Percentiles rank a stretch among this genome's conserved stretches.
phyloP scores from a whole-genome alignment of 2,329 filamentous ascomycete genomes.

The Ceratocystiopsis minuta region DNA sequence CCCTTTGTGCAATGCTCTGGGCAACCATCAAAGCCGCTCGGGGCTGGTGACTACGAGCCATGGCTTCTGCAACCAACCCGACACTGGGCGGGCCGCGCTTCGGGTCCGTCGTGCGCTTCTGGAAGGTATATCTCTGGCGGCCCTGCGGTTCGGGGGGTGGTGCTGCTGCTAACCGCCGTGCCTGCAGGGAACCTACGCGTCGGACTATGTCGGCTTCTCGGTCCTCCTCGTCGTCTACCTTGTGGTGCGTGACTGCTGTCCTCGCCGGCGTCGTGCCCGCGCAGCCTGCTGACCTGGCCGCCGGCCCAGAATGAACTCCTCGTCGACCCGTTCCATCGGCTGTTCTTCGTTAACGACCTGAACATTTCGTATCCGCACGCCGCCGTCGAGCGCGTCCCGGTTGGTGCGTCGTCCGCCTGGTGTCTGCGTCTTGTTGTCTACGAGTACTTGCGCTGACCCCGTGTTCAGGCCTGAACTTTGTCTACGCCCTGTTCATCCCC shows the following conservation, averaged over 20 bases:
- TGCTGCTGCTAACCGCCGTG: background rate
- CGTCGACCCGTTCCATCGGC: slow-evolving; percentile 76
- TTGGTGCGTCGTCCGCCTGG: slow-evolving; percentile 33
- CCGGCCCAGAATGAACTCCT: slow-evolving; percentile 40
- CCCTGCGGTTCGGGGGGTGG: no score
- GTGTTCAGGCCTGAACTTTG: slow-evolving; percentile 39
- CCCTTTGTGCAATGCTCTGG: slow-evolving; percentile 18
- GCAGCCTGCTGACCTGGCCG: no score
- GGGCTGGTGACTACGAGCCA: slow-evolving; percentile 25
- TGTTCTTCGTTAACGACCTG: slow-evolving; percentile 79
- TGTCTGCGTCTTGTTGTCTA: background rate
- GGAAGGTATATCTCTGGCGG: slow-evolving; percentile 21
- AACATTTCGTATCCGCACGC: slow-evolving; percentile 78
- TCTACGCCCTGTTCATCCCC: slow-evolving; percentile 62
- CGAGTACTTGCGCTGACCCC: background rate
- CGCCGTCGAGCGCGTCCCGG: slow-evolving; percentile 62
- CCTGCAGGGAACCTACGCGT: slow-evolving; percentile 62
- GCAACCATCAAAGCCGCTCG: slow-evolving; percentile 18
- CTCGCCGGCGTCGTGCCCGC: no score
- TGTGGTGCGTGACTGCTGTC: slow-evolving; percentile 23
- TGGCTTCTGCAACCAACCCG: slow-evolving; percentile 16
- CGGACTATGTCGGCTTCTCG: slow-evolving; percentile 69
- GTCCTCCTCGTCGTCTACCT: slow-evolving; percentile 52
- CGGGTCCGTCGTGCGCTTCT: slow-evolving; percentile 23
- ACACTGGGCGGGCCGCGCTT: slow-evolving; percentile 2